A percentile compares a stretch with the other conserved stretches of the same genome.
Conservation (phyloP, 23 red algal genomes). For the Porphyridium purpureum region DNA sequence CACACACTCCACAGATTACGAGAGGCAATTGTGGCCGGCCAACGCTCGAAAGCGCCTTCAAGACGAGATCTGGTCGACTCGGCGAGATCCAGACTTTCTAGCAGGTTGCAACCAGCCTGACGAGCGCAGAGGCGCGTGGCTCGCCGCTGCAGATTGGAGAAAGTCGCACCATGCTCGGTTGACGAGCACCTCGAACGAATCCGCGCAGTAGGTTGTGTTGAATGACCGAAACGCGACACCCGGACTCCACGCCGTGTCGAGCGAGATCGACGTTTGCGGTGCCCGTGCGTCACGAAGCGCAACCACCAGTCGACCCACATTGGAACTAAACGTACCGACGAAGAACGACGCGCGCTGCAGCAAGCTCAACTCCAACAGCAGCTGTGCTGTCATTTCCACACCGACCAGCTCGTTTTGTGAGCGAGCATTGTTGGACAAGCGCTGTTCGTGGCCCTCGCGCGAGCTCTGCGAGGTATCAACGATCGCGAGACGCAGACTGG, state of each 20-base stretch:
- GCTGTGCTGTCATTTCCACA: constrained; percentile 2
- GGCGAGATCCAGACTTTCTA: no score
- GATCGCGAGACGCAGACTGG: background rate
- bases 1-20: no score
- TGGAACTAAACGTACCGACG: constrained; percentile 40
- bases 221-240: constrained; percentile 49
- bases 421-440: background rate
- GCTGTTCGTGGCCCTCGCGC: background rate
- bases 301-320: constrained; percentile 41
- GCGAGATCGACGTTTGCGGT: constrained; percentile 5
- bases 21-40: no score
- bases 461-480: background rate
- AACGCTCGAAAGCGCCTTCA: no score
- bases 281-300: constrained; percentile 7
- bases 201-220: constrained; percentile 25
- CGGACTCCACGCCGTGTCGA: constrained; percentile 38
- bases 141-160: no score
- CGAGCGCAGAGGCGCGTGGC: no score
- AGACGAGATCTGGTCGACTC: no score
- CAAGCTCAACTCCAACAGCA: constrained; percentile 32
- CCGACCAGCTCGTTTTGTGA: background rate
- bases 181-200: no score
- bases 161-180: no score
- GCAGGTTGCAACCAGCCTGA: no score
- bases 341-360: constrained; percentile 15